A percentile compares a stretch with the other conserved stretches of the same genome.
These are phyloP conservation scores for Bipolaris victoriae DNA, from an alignment of 2,329 filamentous ascomycete species.

Conservation along the genomic window DNA sequence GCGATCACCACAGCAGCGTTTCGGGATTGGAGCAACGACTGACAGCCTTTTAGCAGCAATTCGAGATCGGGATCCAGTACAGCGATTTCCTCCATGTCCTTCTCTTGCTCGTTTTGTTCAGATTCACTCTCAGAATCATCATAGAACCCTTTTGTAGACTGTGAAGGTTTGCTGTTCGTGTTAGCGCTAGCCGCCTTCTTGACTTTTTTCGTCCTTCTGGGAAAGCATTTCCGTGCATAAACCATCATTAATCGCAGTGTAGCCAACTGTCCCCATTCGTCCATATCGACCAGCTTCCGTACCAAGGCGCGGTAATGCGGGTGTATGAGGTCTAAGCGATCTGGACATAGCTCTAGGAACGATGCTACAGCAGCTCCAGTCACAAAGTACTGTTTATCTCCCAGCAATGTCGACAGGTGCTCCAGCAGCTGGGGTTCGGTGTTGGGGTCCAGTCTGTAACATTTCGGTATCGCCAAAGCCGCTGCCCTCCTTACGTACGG, in stretches of 20 bases:
- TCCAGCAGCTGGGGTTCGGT: slow-evolving; percentile 86
- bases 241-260: slow-evolving; percentile 80
- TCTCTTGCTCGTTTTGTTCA: slow-evolving; percentile 53
- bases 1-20: slow-evolving; percentile 92
- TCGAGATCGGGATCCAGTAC: slow-evolving; percentile 82
- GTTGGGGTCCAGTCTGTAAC: slow-evolving; percentile 85
- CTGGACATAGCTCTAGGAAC: slow-evolving; percentile 87
- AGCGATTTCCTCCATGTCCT: slow-evolving; percentile 62
- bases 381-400: slow-evolving; percentile 96
- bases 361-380: slow-evolving; percentile 89
- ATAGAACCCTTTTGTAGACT: slow-evolving; percentile 75
- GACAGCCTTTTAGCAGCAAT: slow-evolving; percentile 78
- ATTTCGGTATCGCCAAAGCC: slow-evolving; percentile 93
- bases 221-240: slow-evolving; percentile 89
- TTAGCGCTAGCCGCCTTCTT: slow-evolving; percentile 57
- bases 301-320: slow-evolving; percentile 84
- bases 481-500: slow-evolving; percentile 91
- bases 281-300: slow-evolving; percentile 96
- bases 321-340: slow-evolving; percentile 86
- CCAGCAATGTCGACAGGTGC: slow-evolving; percentile 77
- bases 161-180: slow-evolving; percentile 45
- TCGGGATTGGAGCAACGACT: slow-evolving; percentile 85
- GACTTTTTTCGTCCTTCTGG: slow-evolving; percentile 66
- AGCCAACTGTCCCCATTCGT: slow-evolving; percentile 95
- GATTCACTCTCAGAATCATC: slow-evolving; percentile 60